These are phyloP conservation scores for Mucor irregularis DNA, from an alignment of 371 early-diverging fungal genomes.

Conservation along the genomic window DNA sequence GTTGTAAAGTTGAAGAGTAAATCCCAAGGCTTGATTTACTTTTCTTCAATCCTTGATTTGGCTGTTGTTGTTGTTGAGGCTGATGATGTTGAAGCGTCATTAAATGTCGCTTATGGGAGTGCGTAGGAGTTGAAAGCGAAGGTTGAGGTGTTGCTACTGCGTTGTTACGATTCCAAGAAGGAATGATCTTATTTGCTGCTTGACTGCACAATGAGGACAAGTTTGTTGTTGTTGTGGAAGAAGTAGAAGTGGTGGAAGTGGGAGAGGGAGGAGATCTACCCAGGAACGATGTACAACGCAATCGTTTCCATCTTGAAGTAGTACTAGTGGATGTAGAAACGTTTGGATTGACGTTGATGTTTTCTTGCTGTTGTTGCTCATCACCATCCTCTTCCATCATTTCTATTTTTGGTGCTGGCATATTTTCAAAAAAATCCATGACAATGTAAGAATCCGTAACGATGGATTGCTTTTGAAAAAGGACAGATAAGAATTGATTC, in stretches of 20 bases:
- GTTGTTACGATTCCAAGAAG: constrained; percentile 13
- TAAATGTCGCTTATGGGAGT: neutral
- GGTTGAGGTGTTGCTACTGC: constrained; percentile 10
- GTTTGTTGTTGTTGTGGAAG: neutral
- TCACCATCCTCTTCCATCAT: neutral
- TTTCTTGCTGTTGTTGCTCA: neutral
- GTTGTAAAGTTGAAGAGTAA: neutral
- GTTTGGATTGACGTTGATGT: neutral
- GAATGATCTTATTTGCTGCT: constrained; percentile 25
- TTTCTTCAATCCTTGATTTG: constrained; percentile 10
- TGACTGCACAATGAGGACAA: constrained; percentile 28
- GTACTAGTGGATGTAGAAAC: neutral
- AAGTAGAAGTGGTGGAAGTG: neutral
- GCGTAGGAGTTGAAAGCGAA: constrained; percentile 19
- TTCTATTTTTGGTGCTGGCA: neutral
- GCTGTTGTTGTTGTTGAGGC: no score
- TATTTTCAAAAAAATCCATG: constrained; percentile 22
- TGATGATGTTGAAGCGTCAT: constrained; percentile 2
- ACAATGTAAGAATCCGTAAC: constrained; percentile 22
- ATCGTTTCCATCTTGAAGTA: constrained; percentile 22
- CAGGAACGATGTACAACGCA: constrained; percentile 25
- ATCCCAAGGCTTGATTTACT: constrained; percentile 18
- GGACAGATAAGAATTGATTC: constrained; percentile 15
- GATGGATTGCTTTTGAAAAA: constrained; percentile 18
- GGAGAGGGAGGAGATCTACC: constrained; percentile 9